Conservation (phyloP, 2,329 filamentous ascomycete species). For the Arthroderma sp. region DNA sequence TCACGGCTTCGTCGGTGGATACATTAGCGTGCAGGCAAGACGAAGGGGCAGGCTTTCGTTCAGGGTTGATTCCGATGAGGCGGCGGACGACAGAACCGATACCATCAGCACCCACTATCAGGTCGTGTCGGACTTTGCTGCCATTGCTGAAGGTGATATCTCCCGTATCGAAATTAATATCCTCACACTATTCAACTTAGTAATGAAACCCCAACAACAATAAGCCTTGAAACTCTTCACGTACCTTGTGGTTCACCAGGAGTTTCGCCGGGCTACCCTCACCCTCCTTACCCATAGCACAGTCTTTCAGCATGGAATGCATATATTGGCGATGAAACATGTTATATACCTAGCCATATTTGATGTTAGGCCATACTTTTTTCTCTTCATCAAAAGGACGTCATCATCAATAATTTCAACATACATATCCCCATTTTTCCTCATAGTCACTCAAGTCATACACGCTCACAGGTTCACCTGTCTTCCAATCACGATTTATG, state of each 20-base stretch:
- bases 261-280: slow-evolving; percentile 42
- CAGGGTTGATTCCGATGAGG: slow-evolving; percentile 50
- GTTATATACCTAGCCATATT: slow-evolving; percentile 39
- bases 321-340: slow-evolving; percentile 60
- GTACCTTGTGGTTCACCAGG: slow-evolving; percentile 43
- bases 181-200: slow-evolving; percentile 26
- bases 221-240: slow-evolving; percentile 3
- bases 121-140: slow-evolving; percentile 38
- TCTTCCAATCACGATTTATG: slow-evolving; percentile 59
- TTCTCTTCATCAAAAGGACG: not conserved
- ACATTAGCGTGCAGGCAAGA: slow-evolving; percentile 56
- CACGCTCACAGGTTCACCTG: slow-evolving; percentile 51
- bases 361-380: not conserved
- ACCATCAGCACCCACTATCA: slow-evolving; percentile 52
- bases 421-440: slow-evolving; percentile 47
- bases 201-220: not conserved
- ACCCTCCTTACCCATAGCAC: slow-evolving; percentile 41
- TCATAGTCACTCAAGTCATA: slow-evolving; percentile 54
- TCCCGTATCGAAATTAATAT: slow-evolving; percentile 41
- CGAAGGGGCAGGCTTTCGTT: slow-evolving; percentile 45
- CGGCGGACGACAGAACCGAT: slow-evolving; percentile 52
- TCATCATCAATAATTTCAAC: slow-evolving; percentile 1
- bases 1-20: slow-evolving; percentile 45
- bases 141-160: slow-evolving; percentile 44
- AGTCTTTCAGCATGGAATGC: slow-evolving; percentile 53